These are phyloP conservation scores for Xylariaceae sp. DNA, from an alignment of 2,329 filamentous ascomycete species.

Conservation along the genomic window DNA sequence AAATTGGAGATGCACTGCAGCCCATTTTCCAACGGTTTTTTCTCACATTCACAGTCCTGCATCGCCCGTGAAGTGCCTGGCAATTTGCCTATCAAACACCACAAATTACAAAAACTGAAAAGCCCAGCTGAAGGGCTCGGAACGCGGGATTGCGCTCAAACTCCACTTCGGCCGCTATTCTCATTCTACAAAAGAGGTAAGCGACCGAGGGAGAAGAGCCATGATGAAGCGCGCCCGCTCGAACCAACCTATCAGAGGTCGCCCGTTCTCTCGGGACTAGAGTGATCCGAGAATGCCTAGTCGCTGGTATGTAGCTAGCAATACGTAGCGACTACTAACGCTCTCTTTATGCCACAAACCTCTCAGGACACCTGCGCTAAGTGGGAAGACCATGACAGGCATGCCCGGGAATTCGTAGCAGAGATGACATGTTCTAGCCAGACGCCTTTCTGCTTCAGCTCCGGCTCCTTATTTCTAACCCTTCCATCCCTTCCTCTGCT, in stretches of 20 bases:
- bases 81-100: background rate
- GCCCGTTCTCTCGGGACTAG: constrained; percentile 11
- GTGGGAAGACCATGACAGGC: background rate
- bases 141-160: background rate
- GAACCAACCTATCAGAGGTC: constrained; percentile 4
- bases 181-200: background rate
- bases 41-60: too few relatives aligned
- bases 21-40: too few relatives aligned
- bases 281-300: constrained; percentile 10
- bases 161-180: background rate
- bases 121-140: background rate
- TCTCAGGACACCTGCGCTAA: background rate
- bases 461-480: background rate
- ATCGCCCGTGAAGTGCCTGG: too few relatives aligned
- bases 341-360: too few relatives aligned
- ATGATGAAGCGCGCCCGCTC: background rate
- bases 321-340: too few relatives aligned
- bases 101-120: background rate
- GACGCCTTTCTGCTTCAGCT: background rate
- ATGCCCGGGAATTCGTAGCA: background rate
- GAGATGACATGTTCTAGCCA: too few relatives aligned
- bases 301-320: background rate
- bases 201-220: background rate
- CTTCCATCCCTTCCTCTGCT: background rate
- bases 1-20: too few relatives aligned